Base-by-base conservation (phyloP, 2,329 filamentous ascomycete genomes). In the Claviceps pusilla region DNA sequence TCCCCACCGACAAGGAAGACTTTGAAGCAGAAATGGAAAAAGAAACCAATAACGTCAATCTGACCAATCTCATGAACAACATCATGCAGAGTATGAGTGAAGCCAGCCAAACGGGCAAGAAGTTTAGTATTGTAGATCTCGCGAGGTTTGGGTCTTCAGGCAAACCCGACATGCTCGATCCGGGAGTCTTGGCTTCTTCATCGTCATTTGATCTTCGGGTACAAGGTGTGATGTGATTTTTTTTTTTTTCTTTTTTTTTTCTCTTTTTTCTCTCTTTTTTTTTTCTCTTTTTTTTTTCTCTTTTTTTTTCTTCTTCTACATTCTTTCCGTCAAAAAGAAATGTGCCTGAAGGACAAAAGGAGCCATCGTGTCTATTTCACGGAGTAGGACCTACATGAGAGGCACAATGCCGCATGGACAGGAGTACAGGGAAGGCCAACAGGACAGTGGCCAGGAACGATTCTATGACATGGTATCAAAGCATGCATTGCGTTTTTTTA, bases 31-130 rank as follows among this genome's bases (percentile, higher is more conserved):
- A 95, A 67, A 79, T 87, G 42, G 73, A 85, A 42, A 82, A 85
- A 53, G 87, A 95, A 70, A 76, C 83, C 57, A 93, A 94, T 63
- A 89, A 97, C 62, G 89, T 95, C 33, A 77, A 84, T 54, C 77
- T 96, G 2, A 78, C 94, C 51, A 79, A 80, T 4, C 73, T 97
- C 2, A 77, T 97, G 9, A 84, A 87, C 48, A 77, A 80, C 28
- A 76, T 96, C 35, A 83, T 90, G 58, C 79, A 86, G 58, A 86
- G 82, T 57, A 76, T 90, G 24, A 79, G 80, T 54, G 79, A 82
- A 39, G 82, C 86, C 29, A 80, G 85, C 53, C 83, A 88, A 50
- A 72, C 91, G 1, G 87, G 89, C 47, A 83, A 81, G 63, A 95
- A 90, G 68, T 87, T 84, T 59, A 68, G 71, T 37, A 68, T 83